These are phyloP conservation scores for Hagleromyces aurorensis DNA, from an alignment of 805 yeast species.

Conservation along the genomic window DNA sequence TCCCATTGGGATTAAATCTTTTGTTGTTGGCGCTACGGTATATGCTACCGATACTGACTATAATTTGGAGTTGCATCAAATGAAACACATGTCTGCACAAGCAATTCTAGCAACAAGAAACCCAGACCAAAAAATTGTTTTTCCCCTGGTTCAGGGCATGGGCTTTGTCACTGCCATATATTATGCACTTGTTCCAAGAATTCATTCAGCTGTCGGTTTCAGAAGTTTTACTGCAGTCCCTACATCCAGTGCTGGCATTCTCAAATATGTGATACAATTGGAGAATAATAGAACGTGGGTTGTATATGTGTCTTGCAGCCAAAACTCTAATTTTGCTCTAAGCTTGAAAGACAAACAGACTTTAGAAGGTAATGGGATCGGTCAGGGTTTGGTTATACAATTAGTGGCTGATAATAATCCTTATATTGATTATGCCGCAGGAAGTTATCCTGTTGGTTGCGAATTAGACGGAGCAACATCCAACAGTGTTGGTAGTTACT, in stretches of 20 bases:
- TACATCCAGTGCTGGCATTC: conserved; percentile 34
- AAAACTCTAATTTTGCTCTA: conserved; percentile 42
- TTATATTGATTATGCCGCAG: conserved; percentile 53
- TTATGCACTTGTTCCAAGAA: conserved; percentile 42
- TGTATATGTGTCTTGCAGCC: conserved; percentile 45
- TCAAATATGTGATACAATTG: conserved; percentile 48
- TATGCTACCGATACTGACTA: conserved; percentile 25
- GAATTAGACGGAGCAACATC: conserved; percentile 36
- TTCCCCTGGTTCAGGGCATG: conserved; percentile 72
- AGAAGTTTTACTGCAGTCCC: conserved; percentile 38
- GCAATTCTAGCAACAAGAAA: conserved; percentile 22
- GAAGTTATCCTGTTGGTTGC: conserved; percentile 47
- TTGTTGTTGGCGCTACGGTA: conserved; percentile 42
- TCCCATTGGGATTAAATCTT: conserved; percentile 58
- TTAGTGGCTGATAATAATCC: conserved; percentile 42
- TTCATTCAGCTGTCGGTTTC: conserved; percentile 61
- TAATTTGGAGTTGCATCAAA: conserved; percentile 24
- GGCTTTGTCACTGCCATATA: conserved; percentile 71
- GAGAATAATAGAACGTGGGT: conserved; percentile 56
- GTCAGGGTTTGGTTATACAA: conserved; percentile 49
- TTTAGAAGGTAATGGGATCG: conserved; percentile 12
- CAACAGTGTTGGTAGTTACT: conserved; percentile 35
- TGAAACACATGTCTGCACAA: conserved; percentile 32
- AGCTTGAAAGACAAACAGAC: conserved; percentile 39
- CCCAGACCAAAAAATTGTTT: conserved; percentile 35